These are phyloP conservation scores for Trichoderma afroharzianum DNA, from an alignment of 2,329 filamentous ascomycete species.

Conservation along the genomic window DNA sequence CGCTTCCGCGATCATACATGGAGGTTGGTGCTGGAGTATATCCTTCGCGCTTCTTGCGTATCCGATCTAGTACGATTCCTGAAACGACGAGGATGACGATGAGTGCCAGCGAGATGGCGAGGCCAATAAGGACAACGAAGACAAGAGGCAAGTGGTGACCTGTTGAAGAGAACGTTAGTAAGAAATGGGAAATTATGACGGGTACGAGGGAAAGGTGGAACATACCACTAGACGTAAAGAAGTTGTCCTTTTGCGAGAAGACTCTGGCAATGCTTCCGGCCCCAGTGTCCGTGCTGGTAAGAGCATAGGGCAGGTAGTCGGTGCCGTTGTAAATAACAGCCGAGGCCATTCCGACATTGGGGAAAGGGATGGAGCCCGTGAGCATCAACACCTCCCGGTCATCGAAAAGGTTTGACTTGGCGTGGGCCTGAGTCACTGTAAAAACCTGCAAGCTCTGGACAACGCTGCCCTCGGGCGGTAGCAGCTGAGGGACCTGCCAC, in stretches of 20 bases:
- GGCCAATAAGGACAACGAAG: constrained; percentile 74
- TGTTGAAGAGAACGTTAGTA: neutral
- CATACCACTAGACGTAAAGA: constrained; percentile 63
- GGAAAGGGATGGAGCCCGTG: constrained; percentile 76
- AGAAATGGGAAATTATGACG: neutral
- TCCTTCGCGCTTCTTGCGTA: constrained; percentile 73
- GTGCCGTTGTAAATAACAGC: constrained; percentile 87
- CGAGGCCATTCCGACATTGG: constrained; percentile 74
- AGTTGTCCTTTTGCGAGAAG: constrained; percentile 77
- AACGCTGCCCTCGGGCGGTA: constrained; percentile 61
- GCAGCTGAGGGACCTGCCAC: constrained; percentile 63
- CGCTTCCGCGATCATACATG: constrained; percentile 57
- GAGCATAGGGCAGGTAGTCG: constrained; percentile 70
- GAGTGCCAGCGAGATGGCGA: constrained; percentile 72
- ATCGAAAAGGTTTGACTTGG: constrained; percentile 58
- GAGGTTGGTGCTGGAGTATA: constrained; percentile 73
- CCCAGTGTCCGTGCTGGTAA: constrained; percentile 62
- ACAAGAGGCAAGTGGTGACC: constrained; percentile 61
- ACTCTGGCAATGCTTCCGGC: constrained; percentile 74
- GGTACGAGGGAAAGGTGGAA: neutral
- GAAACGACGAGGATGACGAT: constrained; percentile 74
- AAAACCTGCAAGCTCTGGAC: constrained; percentile 83
- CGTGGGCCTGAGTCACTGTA: constrained; percentile 65
- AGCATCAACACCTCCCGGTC: constrained; percentile 71
- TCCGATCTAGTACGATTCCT: constrained; percentile 71